These are phyloP conservation scores for Hemisphaericaspora nanyangensis DNA, from an alignment of 805 yeast genomes.

Conservation along the genomic window DNA sequence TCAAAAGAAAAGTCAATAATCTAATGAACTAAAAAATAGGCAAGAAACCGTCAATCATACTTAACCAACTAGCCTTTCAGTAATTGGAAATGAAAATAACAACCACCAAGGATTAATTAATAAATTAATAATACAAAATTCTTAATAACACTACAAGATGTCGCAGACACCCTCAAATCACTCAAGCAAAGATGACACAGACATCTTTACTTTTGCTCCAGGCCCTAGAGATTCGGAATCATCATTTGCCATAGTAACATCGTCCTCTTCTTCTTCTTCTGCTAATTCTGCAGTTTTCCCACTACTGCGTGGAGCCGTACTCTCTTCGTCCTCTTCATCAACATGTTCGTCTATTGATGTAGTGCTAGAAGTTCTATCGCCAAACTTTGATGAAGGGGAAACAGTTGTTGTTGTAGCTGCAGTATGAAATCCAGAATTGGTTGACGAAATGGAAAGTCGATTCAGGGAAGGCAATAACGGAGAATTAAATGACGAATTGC, in stretches of 20 bases:
- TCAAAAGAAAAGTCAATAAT: no score
- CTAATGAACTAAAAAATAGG: no score
- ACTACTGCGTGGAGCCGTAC: neutral
- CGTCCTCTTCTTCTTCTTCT: conserved; percentile 8
- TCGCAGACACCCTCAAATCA: conserved; percentile 7
- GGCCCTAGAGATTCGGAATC: neutral
- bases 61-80: no score
- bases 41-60: no score
- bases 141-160: neutral
- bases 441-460: conserved; percentile 20
- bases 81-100: no score
- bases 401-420: conserved; percentile 2
- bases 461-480: conserved; percentile 23
- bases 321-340: conserved; percentile 4
- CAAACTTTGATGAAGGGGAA: conserved; percentile 1
- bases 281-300: no score
- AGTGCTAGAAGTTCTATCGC: neutral
- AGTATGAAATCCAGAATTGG: conserved; percentile 5
- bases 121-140: no score
- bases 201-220: conserved; percentile 21
- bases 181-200: conserved; percentile 32
- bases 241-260: conserved; percentile 8
- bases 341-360: conserved; percentile 5
- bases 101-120: no score
- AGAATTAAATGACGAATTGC: conserved; percentile 26